These are phyloP conservation scores for Mycena rosella DNA, from an alignment of 768 basidiomycete genomes.

Conservation along the genomic window DNA sequence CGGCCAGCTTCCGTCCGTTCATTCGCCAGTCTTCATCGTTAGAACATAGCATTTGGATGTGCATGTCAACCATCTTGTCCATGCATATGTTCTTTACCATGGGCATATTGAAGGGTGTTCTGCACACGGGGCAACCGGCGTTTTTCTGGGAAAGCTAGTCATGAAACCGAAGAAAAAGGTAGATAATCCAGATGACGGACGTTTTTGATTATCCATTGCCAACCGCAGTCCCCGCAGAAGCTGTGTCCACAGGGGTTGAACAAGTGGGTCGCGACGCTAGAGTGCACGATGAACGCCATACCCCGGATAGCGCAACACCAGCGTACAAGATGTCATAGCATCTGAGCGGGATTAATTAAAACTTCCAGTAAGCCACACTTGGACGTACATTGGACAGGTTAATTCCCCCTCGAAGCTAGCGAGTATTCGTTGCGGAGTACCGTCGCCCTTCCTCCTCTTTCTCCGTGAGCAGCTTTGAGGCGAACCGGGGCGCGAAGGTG, in stretches of 20 bases:
- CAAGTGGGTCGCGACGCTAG: conserved; percentile 71
- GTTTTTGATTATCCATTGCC: conserved; percentile 68
- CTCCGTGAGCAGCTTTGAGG: conserved; percentile 3
- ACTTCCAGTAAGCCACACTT: background rate
- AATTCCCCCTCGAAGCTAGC: conserved; percentile 73
- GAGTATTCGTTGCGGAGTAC: conserved; percentile 41
- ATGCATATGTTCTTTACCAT: conserved; percentile 76
- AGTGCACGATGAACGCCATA: conserved; percentile 4
- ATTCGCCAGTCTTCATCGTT: conserved; percentile 58
- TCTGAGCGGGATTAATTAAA: conserved; percentile 50
- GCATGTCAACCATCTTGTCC: conserved; percentile 71
- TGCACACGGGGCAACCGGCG: conserved; percentile 71
- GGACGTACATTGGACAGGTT: conserved; percentile 78
- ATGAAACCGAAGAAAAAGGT: conserved; percentile 13
- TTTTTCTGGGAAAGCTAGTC: conserved; percentile 46
- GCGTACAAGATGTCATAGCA: conserved; percentile 81
- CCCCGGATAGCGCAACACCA: background rate
- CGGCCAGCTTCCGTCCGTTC: conserved; percentile 53
- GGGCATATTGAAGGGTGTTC: conserved; percentile 59
- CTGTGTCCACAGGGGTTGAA: conserved; percentile 83
- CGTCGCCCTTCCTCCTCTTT: conserved; percentile 9
- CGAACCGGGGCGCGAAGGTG: conserved; percentile 5
- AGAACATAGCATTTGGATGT: conserved; percentile 62
- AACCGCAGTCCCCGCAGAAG: conserved; percentile 76
- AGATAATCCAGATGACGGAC: conserved; percentile 49